Conservation (phyloP, 495 filamentous ascomycete species). For the Xylaria venustula region DNA sequence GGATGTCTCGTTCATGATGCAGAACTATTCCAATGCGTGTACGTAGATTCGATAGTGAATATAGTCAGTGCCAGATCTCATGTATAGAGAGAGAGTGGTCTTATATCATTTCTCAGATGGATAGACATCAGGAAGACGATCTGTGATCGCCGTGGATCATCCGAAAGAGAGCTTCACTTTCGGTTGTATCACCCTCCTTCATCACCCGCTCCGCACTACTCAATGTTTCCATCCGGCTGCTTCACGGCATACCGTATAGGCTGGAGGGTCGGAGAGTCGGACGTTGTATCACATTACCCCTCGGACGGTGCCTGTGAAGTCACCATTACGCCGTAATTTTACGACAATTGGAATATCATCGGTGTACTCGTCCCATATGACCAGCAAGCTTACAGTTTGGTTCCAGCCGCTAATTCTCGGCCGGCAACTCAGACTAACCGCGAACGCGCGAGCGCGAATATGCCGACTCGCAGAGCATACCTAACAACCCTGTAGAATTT, state of each 20-base stretch:
- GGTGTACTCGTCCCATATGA: background rate
- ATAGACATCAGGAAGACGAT: background rate
- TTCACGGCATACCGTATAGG: too few species aligned
- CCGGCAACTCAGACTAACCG: too few species aligned
- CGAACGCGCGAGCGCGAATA: background rate
- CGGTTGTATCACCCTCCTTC: too few species aligned
- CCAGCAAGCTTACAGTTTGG: too few species aligned
- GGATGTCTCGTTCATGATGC: constrained; percentile 11
- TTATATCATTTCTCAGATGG: background rate
- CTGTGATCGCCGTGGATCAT: background rate
- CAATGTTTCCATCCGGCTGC: too few species aligned
- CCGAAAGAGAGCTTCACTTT: background rate
- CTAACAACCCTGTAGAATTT: too few species aligned
- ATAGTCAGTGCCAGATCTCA: background rate
- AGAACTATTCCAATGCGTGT: background rate
- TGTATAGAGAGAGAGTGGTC: background rate
- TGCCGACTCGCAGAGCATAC: too few species aligned
- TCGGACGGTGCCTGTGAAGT: background rate
- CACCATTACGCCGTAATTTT: background rate
- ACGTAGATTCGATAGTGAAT: background rate
- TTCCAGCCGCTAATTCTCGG: too few species aligned
- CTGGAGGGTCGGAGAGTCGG: constrained; percentile 4
- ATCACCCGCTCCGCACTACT: too few species aligned
- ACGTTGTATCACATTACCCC: background rate
- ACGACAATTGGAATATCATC: background rate